Percentiles rank a stretch among this genome's conserved stretches.
Evolutionary conservation across 2,329 filamentous ascomycete genomes (phyloP).

Genomic region (Colletotrichum tropicale): DNA sequence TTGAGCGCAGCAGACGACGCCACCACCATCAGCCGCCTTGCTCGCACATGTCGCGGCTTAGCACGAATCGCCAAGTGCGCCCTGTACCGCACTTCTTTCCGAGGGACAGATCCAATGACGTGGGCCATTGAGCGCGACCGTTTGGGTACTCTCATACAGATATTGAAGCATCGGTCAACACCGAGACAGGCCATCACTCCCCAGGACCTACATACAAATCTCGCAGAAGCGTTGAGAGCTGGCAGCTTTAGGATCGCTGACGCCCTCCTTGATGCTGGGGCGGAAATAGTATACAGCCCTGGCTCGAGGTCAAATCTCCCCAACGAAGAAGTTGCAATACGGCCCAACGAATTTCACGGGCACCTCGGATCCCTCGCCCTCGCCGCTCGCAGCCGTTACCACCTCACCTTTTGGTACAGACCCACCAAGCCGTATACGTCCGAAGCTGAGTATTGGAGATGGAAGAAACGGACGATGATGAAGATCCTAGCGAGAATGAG

Average conservation of each 20-base stretch:
- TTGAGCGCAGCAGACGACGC: not conserved
- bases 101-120: not conserved
- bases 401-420: not conserved
- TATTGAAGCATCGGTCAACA: not conserved
- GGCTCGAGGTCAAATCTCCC: accelerated
- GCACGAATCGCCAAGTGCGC: not conserved
- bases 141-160: not conserved
- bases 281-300: not conserved
- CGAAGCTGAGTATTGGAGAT: not conserved
- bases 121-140: not conserved
- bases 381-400: not conserved
- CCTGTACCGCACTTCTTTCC: not conserved
- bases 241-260: not conserved
- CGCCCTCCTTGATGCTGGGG: not conserved
- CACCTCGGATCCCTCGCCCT: not conserved
- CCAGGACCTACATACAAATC: not conserved
- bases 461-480: not conserved
- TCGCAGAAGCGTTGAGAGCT: not conserved
- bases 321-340: too few species aligned
- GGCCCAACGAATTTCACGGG: accelerated
- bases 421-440: not conserved
- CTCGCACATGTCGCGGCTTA: not conserved
- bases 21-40: not conserved
- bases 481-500: not conserved
- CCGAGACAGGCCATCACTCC: not conserved